Evolutionary conservation across 768 basidiomycete species (phyloP), one percentile per base, ranked within the genome.

Genomic region (Neoboletus brunneissimus): DNA sequence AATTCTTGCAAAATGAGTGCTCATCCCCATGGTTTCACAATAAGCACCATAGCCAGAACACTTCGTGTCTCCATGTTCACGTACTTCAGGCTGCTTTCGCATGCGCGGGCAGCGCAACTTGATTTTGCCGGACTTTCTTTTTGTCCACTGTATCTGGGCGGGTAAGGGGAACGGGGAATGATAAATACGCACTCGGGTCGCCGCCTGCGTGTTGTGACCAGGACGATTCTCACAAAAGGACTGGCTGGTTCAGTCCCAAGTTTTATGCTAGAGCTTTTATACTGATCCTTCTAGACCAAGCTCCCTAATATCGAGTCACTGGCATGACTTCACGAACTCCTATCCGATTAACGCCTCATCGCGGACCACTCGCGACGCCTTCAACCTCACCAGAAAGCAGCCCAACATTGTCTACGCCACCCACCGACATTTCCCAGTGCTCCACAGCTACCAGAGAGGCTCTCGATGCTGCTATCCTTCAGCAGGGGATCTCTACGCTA

Each of bases 21-120:
- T 38, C 45, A 60, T 69, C 58, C 23, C 68, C 64, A 69, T 69
- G 64, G 68, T 66, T 56, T 61, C 68, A 69, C 64, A 69, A 69
- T 69, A 70, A 54, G 40, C 57, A 35, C 35, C 50, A 56, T 48
- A 49, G 55, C 51, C 57, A n/a, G 40, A 38, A 32, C 57, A 37
- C 44, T 60, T 59, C 55, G 54, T 48, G 55, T 67, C 55, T 54
- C 65, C 53, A 62, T 35, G 54, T 48, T 64, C 63, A 54, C 63
- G 58, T 68, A 64, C 58, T 51, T 56, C 45, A 42, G 38, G 25
- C 53, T 13, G 12, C 38, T 34, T 37, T 27, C 34, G 54, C 44
- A 48, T 48, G 42, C 47, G 29, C 23, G 7, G 27, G 22, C 35
- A 37, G 37, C 32, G n/a, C 25, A 59, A 56, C 27, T 53, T 4